phyloP scores from a whole-genome alignment of 495 filamentous ascomycete species.

The Aspergillus taichungensis region DNA sequence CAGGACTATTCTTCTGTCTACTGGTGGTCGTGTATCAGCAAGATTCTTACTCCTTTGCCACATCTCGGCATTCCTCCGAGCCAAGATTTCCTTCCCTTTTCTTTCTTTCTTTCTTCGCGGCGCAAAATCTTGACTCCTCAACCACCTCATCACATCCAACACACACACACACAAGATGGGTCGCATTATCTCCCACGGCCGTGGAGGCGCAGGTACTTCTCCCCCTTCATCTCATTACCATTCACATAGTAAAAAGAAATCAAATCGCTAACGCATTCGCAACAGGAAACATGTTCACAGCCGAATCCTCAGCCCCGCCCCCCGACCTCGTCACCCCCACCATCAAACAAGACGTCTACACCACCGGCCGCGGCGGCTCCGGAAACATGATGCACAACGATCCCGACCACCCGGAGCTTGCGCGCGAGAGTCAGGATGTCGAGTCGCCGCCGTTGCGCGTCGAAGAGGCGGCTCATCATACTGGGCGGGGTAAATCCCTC shows the following conservation, averaged over 20 bases:
- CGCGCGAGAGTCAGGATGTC: conserved; percentile 76
- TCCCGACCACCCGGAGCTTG: conserved; percentile 52
- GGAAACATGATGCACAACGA: conserved; percentile 74
- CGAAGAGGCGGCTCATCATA: conserved; percentile 35
- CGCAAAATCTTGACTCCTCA: background rate
- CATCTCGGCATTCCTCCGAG: background rate
- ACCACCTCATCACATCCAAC: background rate
- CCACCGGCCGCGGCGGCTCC: conserved; percentile 65
- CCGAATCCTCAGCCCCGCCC: conserved; percentile 40
- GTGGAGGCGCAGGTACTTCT: conserved; percentile 44
- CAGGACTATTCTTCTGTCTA: too few species aligned
- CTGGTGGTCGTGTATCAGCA: too few species aligned
- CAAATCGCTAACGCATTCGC: background rate
- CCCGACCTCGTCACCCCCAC: conserved; percentile 69
- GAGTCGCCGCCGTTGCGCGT: conserved; percentile 43
- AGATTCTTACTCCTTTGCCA: background rate
- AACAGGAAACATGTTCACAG: conserved; percentile 65
- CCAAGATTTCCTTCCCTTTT: background rate
- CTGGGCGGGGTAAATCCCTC: conserved; percentile 33
- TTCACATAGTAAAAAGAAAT: too few species aligned
- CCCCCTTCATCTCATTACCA: too few species aligned
- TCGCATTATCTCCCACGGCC: conserved; percentile 42
- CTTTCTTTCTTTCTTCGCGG: background rate
- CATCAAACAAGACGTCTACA: conserved; percentile 72
- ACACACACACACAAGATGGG: conserved; percentile 9